phyloP scores from a whole-genome alignment of 148 eudicot genomes.

The Chenopodium suecicum region DNA sequence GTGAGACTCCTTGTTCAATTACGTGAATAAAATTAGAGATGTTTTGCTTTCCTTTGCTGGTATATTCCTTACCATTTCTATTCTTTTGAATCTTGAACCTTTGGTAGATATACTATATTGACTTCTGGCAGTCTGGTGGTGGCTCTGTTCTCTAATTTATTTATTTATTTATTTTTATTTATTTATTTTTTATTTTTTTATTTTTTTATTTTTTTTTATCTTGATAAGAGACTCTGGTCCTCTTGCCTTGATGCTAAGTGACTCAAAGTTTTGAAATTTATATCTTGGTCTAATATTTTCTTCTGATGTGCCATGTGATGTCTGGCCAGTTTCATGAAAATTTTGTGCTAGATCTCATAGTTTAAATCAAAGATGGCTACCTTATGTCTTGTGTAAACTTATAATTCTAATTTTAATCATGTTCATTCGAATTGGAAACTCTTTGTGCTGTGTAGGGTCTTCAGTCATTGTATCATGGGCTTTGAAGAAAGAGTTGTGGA shows the following conservation, averaged over 20 bases:
- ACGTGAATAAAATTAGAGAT: background rate
- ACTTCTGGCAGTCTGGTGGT: background rate
- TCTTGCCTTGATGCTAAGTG: background rate
- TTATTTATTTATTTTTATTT: no score
- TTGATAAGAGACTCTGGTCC: background rate
- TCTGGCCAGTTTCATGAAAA: background rate
- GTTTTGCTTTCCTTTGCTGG: background rate
- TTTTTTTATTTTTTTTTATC: no score
- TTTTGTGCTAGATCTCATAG: background rate
- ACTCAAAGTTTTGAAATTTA: background rate
- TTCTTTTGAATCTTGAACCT: background rate
- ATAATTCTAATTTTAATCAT: background rate
- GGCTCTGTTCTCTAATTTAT: background rate
- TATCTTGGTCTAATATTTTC: background rate
- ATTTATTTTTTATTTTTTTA: no score
- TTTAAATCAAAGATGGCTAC: background rate
- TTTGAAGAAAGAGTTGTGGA: constrained; percentile 38
- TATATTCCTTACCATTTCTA: background rate
- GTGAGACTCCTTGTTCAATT: background rate
- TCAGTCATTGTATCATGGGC: constrained; percentile 48
- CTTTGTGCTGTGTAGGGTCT: constrained; percentile 31
- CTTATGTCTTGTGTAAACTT: background rate
- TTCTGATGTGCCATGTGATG: background rate
- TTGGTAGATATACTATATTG: background rate
- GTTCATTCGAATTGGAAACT: constrained; percentile 16